Conservation (phyloP, 208 protist species). For the Leishmania arabica region DNA sequence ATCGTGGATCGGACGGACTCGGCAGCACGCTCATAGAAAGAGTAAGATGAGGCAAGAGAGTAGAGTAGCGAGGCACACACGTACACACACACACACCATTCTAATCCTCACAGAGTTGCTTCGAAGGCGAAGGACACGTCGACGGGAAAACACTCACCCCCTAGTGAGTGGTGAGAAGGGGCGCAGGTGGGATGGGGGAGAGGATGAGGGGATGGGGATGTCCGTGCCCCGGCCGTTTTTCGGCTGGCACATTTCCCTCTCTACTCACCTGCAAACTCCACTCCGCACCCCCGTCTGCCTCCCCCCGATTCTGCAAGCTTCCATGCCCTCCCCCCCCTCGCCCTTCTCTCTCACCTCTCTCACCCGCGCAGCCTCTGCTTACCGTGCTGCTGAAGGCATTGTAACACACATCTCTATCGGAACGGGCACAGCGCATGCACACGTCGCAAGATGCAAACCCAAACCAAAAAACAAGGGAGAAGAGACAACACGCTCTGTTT, state of each 20-base stretch:
- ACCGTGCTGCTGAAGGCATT: neutral
- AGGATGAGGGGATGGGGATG: neutral
- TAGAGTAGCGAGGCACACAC: neutral
- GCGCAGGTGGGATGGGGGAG: neutral
- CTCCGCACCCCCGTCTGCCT: neutral
- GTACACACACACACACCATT: neutral
- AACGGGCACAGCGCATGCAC: neutral
- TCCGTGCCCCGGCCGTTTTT: neutral
- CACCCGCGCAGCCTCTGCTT: neutral
- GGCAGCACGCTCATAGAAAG: neutral
- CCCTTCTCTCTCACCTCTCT: neutral
- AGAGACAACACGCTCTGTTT: neutral
- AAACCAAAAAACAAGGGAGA: slow-evolving; percentile 4
- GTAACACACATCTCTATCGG: neutral
- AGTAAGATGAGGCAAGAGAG: neutral
- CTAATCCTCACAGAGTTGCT: neutral
- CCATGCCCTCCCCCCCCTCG: neutral
- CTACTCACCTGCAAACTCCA: neutral
- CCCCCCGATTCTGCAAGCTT: neutral
- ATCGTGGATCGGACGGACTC: neutral
- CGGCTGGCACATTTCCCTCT: neutral
- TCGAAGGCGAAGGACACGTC: neutral
- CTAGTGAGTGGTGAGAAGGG: neutral
- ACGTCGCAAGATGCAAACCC: neutral
- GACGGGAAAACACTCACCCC: slow-evolving; percentile 2